Evolutionary conservation across 2,329 filamentous ascomycete genomes (phyloP).

Genomic region (Aspergillus pseudoviridinutans): DNA sequence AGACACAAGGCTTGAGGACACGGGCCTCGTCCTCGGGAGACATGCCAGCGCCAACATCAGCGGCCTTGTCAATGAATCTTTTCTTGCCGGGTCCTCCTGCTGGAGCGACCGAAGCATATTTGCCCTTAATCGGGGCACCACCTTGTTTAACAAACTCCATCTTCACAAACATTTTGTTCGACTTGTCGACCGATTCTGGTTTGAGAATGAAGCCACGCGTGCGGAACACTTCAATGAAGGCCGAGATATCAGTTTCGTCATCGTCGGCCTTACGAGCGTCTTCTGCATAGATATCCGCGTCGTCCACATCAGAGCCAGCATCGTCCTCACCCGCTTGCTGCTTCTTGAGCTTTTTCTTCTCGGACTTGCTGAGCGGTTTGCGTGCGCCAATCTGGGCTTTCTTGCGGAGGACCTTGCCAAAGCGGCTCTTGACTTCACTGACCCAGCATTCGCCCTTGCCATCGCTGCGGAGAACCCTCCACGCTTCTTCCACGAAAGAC

Average conservation of each 20-base stretch:
- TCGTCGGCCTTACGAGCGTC: slow-evolving; percentile 50
- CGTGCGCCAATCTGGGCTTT: slow-evolving; percentile 36
- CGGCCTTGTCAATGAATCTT: slow-evolving; percentile 56
- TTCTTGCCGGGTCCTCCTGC: slow-evolving; percentile 38
- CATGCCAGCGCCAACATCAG: slow-evolving; percentile 52
- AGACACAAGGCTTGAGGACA: slow-evolving; percentile 91
- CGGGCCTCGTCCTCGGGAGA: slow-evolving; percentile 59
- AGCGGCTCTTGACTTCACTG: slow-evolving; percentile 92
- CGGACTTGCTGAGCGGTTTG: slow-evolving; percentile 38
- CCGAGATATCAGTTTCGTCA: slow-evolving; percentile 77
- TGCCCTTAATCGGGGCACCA: slow-evolving; percentile 66
- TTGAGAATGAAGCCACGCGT: slow-evolving; percentile 82
- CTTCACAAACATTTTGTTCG: slow-evolving; percentile 97
- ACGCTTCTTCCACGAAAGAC: slow-evolving; percentile 92
- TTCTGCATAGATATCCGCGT: slow-evolving; percentile 52
- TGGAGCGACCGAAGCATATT: slow-evolving; percentile 50
- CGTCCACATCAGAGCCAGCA: slow-evolving; percentile 39
- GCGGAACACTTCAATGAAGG: slow-evolving; percentile 78
- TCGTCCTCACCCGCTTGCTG: slow-evolving; percentile 47
- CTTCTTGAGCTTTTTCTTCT: slow-evolving; percentile 42
- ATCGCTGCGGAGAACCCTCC: slow-evolving; percentile 84
- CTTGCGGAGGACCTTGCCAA: slow-evolving; percentile 57
- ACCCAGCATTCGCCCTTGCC: slow-evolving; percentile 85
- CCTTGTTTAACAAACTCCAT: slow-evolving; percentile 90
- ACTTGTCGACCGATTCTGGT: slow-evolving; percentile 68